phyloP scores from a whole-genome alignment of 495 filamentous ascomycete genomes.

The Lasiosphaeris hirsuta region DNA sequence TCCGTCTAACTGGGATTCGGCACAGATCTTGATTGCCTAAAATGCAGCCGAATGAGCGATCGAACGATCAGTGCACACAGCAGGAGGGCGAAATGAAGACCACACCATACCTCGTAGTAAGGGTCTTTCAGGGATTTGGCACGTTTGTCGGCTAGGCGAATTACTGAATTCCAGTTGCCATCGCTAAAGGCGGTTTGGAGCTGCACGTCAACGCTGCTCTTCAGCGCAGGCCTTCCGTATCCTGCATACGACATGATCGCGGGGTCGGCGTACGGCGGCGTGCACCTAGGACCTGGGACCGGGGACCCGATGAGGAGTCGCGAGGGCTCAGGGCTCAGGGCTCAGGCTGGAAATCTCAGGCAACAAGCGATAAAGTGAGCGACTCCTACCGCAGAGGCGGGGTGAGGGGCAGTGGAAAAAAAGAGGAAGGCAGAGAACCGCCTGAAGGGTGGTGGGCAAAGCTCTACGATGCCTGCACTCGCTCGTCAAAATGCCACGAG shows the following conservation, averaged over 20 bases:
- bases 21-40: constrained; percentile 43
- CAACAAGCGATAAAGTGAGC: no score
- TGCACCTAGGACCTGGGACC: not conserved
- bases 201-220: constrained; percentile 35
- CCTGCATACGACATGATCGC: constrained; percentile 25
- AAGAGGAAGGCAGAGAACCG: no score
- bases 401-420: no score
- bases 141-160: constrained; percentile 42
- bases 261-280: not conserved
- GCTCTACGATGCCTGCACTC: no score
- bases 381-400: no score
- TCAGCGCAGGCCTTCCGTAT: constrained; percentile 32
- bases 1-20: constrained; percentile 43
- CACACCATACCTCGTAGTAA: constrained; percentile 41
- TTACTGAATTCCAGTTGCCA: constrained; percentile 40
- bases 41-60: constrained; percentile 15
- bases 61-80: not conserved
- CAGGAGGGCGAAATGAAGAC: no score
- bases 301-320: not conserved
- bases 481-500: no score
- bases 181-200: constrained; percentile 41
- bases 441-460: no score
- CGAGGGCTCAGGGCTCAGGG: not conserved
- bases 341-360: no score
- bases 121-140: constrained; percentile 40